phyloP scores from a whole-genome alignment of 192 early-diverging fungal species.

The Coemansia asiatica region DNA sequence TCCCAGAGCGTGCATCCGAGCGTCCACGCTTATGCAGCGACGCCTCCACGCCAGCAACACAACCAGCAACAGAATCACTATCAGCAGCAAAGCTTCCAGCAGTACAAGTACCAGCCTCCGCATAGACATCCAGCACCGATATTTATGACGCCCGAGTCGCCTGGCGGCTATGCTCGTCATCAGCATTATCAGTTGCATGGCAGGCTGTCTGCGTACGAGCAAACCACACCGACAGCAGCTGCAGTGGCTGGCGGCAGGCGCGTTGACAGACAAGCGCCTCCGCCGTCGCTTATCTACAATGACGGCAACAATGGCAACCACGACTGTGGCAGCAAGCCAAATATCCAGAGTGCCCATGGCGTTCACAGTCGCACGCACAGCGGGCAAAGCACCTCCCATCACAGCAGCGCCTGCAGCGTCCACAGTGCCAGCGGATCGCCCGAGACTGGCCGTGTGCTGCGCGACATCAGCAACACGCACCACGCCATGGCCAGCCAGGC shows the following conservation, averaged over 20 bases:
- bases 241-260: constrained; percentile 6
- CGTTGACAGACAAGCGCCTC: constrained; percentile 2
- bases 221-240: not conserved
- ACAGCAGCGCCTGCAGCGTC: constrained; percentile 1
- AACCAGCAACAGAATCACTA: constrained; percentile 9
- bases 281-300: constrained; percentile 1
- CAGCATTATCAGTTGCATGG: not conserved
- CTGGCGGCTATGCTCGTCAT: not conserved
- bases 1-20: not conserved
- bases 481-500: constrained; percentile 7
- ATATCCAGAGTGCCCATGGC: not conserved
- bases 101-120: not conserved
- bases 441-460: constrained; percentile 22
- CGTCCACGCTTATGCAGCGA: not conserved
- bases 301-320: constrained; percentile 2
- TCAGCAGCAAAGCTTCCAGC: constrained; percentile 10
- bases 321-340: not conserved
- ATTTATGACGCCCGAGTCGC: constrained; percentile 5
- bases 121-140: not conserved
- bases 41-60: not conserved
- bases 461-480: constrained; percentile 38
- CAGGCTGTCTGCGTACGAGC: not conserved
- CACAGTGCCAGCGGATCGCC: constrained; percentile 4
- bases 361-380: constrained; percentile 3
- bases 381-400: not conserved